A percentile compares a stretch with the other conserved stretches of the same genome.
These are phyloP conservation scores for Russula sp. DNA, from an alignment of 768 basidiomycete genomes.

Conservation along the genomic window DNA sequence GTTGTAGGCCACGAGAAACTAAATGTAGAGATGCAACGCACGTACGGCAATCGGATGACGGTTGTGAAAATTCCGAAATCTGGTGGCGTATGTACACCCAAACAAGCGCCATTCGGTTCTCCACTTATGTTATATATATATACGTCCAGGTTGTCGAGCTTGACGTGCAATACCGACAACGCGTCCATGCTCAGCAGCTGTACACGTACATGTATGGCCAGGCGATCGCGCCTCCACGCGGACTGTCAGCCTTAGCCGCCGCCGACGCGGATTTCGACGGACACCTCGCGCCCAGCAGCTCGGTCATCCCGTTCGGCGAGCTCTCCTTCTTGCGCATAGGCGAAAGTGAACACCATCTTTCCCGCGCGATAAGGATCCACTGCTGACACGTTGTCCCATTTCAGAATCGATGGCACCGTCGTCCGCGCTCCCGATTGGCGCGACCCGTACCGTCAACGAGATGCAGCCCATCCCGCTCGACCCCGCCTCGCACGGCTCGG, in stretches of 20 bases:
- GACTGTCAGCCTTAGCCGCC: constrained; percentile 48
- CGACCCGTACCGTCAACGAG: constrained; percentile 80
- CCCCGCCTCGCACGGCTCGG: constrained; percentile 62
- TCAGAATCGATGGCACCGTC: constrained; percentile 89
- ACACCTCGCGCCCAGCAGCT: constrained; percentile 82
- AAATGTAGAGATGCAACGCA: constrained; percentile 89
- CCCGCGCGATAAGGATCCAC: not conserved
- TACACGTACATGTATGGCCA: constrained; percentile 93
- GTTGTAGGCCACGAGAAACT: constrained; percentile 97
- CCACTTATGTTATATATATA: not conserved
- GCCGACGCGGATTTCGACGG: constrained; percentile 70
- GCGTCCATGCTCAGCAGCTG: constrained; percentile 73
- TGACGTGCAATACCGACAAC: constrained; percentile 71
- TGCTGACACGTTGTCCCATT: not conserved
- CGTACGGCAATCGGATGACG: constrained; percentile 60
- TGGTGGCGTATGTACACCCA: constrained; percentile 63
- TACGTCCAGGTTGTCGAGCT: constrained; percentile 76
- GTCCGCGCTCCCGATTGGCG: constrained; percentile 91
- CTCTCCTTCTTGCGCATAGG: constrained; percentile 85
- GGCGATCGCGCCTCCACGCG: constrained; percentile 56
- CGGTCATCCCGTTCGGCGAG: constrained; percentile 75
- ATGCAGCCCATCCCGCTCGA: constrained; percentile 83
- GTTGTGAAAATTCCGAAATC: constrained; percentile 96
- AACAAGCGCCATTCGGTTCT: not conserved
- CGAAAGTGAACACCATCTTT: constrained; percentile 48